Evolutionary conservation across 441 rosid genomes (phyloP).

Genomic region (Populus hybrid): DNA sequence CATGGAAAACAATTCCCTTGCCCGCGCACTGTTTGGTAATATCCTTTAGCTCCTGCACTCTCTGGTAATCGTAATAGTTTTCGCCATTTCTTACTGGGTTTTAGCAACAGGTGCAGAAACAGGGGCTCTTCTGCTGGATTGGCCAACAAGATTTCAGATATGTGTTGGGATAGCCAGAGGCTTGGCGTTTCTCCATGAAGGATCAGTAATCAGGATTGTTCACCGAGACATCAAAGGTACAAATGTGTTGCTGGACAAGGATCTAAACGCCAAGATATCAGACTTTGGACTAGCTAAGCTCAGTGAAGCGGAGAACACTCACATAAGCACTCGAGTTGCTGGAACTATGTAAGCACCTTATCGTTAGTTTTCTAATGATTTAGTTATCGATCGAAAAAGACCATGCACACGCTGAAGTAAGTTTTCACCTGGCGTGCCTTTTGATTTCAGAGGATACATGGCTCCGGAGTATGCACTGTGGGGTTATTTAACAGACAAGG

Average conservation of each 20-base stretch:
- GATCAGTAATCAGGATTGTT: conserved; percentile 54
- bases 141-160: conserved; percentile 56
- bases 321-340: conserved; percentile 71
- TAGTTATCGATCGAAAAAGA: too few species aligned
- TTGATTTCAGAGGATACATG: conserved; percentile 46
- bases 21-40: conserved; percentile 19
- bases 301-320: conserved; percentile 77
- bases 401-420: too few species aligned
- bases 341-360: conserved; percentile 60
- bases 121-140: conserved; percentile 44
- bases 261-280: conserved; percentile 58
- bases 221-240: conserved; percentile 79
- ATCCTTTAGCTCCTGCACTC: conserved; percentile 30
- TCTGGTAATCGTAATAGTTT: not conserved
- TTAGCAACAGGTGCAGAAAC: conserved; percentile 27
- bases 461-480: conserved; percentile 61
- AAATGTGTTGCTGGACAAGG: conserved; percentile 63
- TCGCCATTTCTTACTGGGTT: not conserved
- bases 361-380: too few species aligned
- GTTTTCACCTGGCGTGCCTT: not conserved
- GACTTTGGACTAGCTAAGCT: conserved; percentile 79
- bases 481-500: conserved; percentile 55
- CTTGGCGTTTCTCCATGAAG: conserved; percentile 65
- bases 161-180: conserved; percentile 66
- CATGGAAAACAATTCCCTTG: conserved; percentile 53